Percentiles rank a stretch among this genome's conserved stretches.
These are phyloP conservation scores for Arxiozyma slooffiae DNA, from an alignment of 1,139 yeast species.

Conservation along the genomic window DNA sequence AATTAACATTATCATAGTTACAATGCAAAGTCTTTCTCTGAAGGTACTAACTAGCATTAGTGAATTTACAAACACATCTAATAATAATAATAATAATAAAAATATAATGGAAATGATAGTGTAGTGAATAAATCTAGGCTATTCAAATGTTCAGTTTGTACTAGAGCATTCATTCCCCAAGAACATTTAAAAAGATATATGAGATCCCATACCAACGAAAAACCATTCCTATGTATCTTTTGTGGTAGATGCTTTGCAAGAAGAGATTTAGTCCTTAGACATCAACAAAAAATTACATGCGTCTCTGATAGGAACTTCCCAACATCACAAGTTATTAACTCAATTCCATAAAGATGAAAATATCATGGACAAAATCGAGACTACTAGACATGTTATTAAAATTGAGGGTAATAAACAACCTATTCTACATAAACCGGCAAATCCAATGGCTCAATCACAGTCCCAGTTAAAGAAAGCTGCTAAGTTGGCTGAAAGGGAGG, in stretches of 20 bases:
- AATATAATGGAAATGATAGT: no score
- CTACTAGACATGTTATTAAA: slow-evolving; percentile 29
- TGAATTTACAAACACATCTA: background rate
- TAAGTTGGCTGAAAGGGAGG: slow-evolving; percentile 9
- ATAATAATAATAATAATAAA: background rate
- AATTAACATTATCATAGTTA: no score
- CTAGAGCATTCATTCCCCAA: slow-evolving; percentile 88
- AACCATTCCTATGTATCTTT: slow-evolving; percentile 93
- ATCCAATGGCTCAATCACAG: slow-evolving; percentile 23
- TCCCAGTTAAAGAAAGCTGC: slow-evolving; percentile 24
- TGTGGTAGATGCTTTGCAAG: slow-evolving; percentile 94
- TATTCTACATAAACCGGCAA: slow-evolving; percentile 30
- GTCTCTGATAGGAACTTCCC: slow-evolving; percentile 30
- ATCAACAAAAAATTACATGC: slow-evolving; percentile 93
- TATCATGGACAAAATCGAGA: slow-evolving; percentile 1
- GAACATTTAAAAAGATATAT: slow-evolving; percentile 93
- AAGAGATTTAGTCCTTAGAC: slow-evolving; percentile 80
- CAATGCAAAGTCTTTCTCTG: background rate
- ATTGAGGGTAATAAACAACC: slow-evolving; percentile 34
- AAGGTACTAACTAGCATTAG: background rate
- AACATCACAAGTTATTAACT: slow-evolving; percentile 3
- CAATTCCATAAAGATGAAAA: slow-evolving; percentile 3
- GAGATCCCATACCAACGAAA: slow-evolving; percentile 91
- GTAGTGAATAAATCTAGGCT: slow-evolving; percentile 46
- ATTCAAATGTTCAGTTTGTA: slow-evolving; percentile 81